Evolutionary conservation across 371 early-diverging fungal genomes (phyloP).

Genomic region (Smittium culicis): DNA sequence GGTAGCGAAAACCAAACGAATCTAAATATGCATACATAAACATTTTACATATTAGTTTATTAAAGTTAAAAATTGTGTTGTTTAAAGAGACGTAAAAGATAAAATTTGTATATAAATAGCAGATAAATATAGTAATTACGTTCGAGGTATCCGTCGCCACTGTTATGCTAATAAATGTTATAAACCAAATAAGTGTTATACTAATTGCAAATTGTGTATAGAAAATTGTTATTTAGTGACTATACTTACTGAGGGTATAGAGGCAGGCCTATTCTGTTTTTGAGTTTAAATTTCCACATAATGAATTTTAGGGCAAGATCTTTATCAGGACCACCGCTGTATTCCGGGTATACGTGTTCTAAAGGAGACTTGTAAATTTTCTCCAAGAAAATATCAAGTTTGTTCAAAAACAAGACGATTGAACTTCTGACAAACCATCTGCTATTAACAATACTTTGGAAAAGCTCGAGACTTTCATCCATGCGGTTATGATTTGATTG

Average conservation of each 20-base stretch:
- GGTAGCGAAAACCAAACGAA: too few species aligned
- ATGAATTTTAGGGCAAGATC: slow-evolving; percentile 68
- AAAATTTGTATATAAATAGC: too few species aligned
- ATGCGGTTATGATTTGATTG: slow-evolving; percentile 80
- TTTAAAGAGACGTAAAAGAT: too few species aligned
- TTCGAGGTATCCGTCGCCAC: too few species aligned
- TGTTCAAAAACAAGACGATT: slow-evolving; percentile 91
- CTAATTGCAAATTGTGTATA: too few species aligned
- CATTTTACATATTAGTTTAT: too few species aligned
- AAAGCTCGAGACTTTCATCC: slow-evolving; percentile 85
- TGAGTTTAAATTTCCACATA: slow-evolving; percentile 58
- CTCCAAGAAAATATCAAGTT: slow-evolving; percentile 83
- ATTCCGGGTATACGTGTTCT: slow-evolving; percentile 72
- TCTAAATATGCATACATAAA: too few species aligned
- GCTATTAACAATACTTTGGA: slow-evolving; percentile 89
- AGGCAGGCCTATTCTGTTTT: slow-evolving; percentile 68
- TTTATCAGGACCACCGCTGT: slow-evolving; percentile 39
- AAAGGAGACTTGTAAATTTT: slow-evolving; percentile 72
- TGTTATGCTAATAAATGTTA: too few species aligned
- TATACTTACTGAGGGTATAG: slow-evolving; percentile 61
- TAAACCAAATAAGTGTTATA: too few species aligned
- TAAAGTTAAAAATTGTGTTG: too few species aligned
- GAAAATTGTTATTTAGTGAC: too few species aligned
- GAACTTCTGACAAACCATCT: slow-evolving; percentile 87
- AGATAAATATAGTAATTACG: too few species aligned